Conservation (phyloP, 768 basidiomycete species). For the Naganishia kalamii region DNA sequence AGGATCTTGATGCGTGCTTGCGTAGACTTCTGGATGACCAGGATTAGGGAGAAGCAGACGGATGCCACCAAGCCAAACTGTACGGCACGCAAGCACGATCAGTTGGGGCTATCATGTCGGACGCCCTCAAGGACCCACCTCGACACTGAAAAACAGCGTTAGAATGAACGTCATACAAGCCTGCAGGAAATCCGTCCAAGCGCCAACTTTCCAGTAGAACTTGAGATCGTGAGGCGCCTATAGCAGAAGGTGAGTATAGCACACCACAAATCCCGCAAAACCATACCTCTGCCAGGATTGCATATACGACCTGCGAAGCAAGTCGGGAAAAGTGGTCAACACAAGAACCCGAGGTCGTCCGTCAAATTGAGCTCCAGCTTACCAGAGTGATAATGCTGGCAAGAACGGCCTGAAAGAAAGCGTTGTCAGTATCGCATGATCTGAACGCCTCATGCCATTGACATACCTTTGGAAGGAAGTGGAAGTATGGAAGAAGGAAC, state of each 20-base stretch:
- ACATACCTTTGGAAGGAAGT: conserved; percentile 80
- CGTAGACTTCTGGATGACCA: conserved; percentile 85
- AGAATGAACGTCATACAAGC: conserved; percentile 82
- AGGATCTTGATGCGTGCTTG: conserved; percentile 84
- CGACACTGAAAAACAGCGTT: conserved; percentile 82
- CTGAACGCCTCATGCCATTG: not conserved
- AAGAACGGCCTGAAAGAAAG: conserved; percentile 29
- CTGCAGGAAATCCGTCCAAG: conserved; percentile 83
- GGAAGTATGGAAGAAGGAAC: conserved; percentile 78
- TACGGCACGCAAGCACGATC: not conserved
- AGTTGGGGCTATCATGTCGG: not conserved
- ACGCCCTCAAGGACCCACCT: conserved; percentile 47
- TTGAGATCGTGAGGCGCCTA: conserved; percentile 69
- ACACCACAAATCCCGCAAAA: not conserved
- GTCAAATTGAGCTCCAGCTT: not conserved
- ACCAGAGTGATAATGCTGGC: conserved; percentile 61
- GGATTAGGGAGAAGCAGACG: conserved; percentile 74
- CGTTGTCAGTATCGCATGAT: not conserved
- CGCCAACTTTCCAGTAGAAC: conserved; percentile 81
- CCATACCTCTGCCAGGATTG: conserved; percentile 64
- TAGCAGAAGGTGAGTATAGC: not conserved
- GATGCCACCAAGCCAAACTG: conserved; percentile 79
- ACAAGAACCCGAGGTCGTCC: not conserved
- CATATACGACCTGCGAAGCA: conserved; percentile 59
- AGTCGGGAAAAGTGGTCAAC: conserved; percentile 8